Evolutionary conservation across 2,329 filamentous ascomycete genomes (phyloP).

Genomic region (Coniochaeta sp.): DNA sequence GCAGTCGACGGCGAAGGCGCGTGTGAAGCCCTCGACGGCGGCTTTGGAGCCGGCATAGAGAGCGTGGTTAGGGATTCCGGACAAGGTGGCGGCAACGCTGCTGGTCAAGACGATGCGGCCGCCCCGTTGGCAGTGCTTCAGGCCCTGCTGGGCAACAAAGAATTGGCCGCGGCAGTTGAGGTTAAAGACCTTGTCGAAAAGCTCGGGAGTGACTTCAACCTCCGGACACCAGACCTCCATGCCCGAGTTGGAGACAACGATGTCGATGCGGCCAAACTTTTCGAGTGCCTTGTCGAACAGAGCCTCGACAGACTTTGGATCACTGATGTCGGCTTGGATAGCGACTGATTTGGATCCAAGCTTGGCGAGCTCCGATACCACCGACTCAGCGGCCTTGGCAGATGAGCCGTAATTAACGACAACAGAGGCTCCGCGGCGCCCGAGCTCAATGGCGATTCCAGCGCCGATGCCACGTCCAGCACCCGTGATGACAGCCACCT

Average conservation of each 20-base stretch:
- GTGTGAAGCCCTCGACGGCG: constrained; percentile 65
- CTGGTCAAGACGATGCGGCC: constrained; percentile 68
- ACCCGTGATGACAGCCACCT: constrained; percentile 56
- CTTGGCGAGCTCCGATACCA: constrained; percentile 46
- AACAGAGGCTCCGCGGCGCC: constrained; percentile 55
- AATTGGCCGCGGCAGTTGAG: constrained; percentile 67
- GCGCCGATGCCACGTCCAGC: constrained; percentile 59
- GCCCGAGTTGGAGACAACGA: constrained; percentile 66
- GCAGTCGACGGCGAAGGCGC: constrained; percentile 65
- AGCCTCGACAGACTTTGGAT: constrained; percentile 47
- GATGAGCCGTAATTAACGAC: constrained; percentile 62
- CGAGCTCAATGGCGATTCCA: constrained; percentile 61
- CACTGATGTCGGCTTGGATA: constrained; percentile 59
- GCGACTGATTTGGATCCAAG: constrained; percentile 51
- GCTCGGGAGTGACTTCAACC: constrained; percentile 61
- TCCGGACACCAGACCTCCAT: constrained; percentile 66
- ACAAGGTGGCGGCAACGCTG: constrained; percentile 59
- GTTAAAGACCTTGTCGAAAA: constrained; percentile 66
- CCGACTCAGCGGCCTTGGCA: constrained; percentile 43
- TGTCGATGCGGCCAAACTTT: constrained; percentile 63
- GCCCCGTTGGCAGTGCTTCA: constrained; percentile 61
- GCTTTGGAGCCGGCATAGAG: constrained; percentile 68
- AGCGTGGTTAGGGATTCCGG: constrained; percentile 62
- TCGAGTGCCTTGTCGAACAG: constrained; percentile 60
- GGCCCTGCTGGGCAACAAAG: constrained; percentile 70